phyloP scores from a whole-genome alignment of 1,139 yeast genomes.

The Debaryomyces udenii region DNA sequence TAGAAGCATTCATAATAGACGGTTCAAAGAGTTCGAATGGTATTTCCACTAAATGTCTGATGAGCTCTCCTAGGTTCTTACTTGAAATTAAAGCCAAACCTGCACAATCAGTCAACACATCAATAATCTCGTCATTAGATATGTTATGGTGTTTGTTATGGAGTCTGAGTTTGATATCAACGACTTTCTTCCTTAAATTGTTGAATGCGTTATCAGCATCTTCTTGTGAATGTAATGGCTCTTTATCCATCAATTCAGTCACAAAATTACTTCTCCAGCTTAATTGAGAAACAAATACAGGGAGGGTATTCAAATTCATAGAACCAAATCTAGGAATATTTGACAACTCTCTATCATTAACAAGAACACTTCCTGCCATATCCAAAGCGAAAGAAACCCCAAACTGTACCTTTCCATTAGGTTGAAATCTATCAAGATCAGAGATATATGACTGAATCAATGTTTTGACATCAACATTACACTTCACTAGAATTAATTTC shows the following conservation, averaged over 20 bases:
- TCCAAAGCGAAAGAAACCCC: conserved; percentile 91
- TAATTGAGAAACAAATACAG: conserved; percentile 77
- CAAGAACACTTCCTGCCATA: conserved; percentile 74
- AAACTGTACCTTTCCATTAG: conserved; percentile 52
- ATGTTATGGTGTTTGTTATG: conserved; percentile 17
- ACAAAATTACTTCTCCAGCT: conserved; percentile 67
- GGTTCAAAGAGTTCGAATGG: conserved; percentile 73
- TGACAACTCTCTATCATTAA: conserved; percentile 62
- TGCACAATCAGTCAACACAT: conserved; percentile 51
- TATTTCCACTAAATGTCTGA: conserved; percentile 62
- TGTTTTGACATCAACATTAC: conserved; percentile 76
- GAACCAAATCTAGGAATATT: conserved; percentile 31
- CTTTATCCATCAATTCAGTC: conserved; percentile 41
- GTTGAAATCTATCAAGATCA: conserved; percentile 37
- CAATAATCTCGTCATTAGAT: conserved; percentile 36
- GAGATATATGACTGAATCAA: conserved; percentile 77
- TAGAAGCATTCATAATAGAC: conserved; percentile 64
- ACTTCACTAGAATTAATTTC: conserved; percentile 50
- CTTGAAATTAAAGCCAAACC: conserved; percentile 53
- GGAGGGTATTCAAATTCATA: conserved; percentile 57
- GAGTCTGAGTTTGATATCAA: conserved; percentile 17
- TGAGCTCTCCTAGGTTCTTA: conserved; percentile 51
- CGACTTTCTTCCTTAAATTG: conserved; percentile 20
- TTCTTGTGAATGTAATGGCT: conserved; percentile 35
- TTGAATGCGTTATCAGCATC: conserved; percentile 35